phyloP scores from a whole-genome alignment of 768 basidiomycete genomes.

The Tricholomella constricta region DNA sequence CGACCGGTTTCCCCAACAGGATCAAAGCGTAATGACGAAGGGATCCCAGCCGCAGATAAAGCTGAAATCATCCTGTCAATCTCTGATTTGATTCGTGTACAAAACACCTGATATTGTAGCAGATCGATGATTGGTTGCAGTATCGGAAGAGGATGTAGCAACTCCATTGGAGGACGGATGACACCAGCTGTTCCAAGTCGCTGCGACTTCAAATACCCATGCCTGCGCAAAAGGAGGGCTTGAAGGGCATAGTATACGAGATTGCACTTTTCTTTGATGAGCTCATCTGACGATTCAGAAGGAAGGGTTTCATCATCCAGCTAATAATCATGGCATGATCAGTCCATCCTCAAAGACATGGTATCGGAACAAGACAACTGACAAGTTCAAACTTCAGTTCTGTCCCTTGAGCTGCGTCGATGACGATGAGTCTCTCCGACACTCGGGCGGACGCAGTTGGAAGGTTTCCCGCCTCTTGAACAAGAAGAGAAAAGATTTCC shows the following conservation, averaged over 20 bases:
- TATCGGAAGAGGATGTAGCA: slow-evolving; percentile 43
- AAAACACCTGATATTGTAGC: slow-evolving; percentile 79
- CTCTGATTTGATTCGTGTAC: slow-evolving; percentile 59
- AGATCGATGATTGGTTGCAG: slow-evolving; percentile 79
- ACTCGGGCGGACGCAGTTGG: slow-evolving; percentile 79
- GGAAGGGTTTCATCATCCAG: slow-evolving; percentile 30
- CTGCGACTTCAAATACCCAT: slow-evolving; percentile 47
- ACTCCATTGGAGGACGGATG: slow-evolving; percentile 20
- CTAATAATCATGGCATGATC: slow-evolving; percentile 23
- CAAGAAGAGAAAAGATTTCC: slow-evolving; percentile 75
- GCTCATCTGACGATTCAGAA: slow-evolving; percentile 14
- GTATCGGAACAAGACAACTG: slow-evolving; percentile 21
- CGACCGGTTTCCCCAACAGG: slow-evolving; percentile 69
- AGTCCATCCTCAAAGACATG: neutral
- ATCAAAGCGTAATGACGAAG: slow-evolving; percentile 57
- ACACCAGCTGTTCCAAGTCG: slow-evolving; percentile 34
- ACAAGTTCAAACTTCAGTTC: slow-evolving; percentile 78
- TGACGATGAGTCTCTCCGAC: slow-evolving; percentile 73
- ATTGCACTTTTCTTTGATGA: slow-evolving; percentile 51
- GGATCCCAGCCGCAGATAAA: slow-evolving; percentile 55
- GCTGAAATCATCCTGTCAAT: slow-evolving; percentile 51
- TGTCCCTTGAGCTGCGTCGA: slow-evolving; percentile 73
- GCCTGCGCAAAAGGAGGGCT: slow-evolving; percentile 64
- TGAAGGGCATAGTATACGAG: slow-evolving; percentile 67
- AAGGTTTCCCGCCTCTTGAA: slow-evolving; percentile 74